Percentiles rank a stretch among this genome's conserved stretches.
Conservation (phyloP, 495 filamentous ascomycete genomes). For the Aspergillus ellipticus region DNA sequence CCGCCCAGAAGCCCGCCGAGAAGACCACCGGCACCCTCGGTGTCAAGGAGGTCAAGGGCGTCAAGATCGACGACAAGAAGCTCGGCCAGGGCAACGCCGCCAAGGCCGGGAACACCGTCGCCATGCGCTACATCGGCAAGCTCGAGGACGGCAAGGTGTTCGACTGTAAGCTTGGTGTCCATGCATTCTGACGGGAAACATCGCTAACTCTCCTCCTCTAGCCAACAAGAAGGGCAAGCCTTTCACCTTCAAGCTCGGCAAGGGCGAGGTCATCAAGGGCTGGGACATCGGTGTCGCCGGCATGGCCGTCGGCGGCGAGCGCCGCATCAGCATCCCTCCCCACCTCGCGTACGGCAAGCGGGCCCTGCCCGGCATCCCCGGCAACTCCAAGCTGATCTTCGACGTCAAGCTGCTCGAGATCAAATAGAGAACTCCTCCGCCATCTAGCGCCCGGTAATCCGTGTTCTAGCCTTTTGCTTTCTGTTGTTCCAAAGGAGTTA, state of each 20-base stretch:
- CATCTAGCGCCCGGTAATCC: too few relatives aligned
- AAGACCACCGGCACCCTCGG: constrained; percentile 55
- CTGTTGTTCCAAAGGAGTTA: constrained; percentile 30
- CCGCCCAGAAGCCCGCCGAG: constrained; percentile 40
- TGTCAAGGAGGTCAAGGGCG: constrained; percentile 75
- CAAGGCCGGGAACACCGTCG: constrained; percentile 81
- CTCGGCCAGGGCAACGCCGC: constrained; percentile 72
- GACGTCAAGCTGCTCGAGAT: constrained; percentile 84
- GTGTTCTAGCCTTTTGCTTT: constrained; percentile 19
- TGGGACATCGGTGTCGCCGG: constrained; percentile 94
- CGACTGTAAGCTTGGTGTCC: constrained; percentile 61
- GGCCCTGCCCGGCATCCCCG: constrained; percentile 72
- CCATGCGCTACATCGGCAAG: constrained; percentile 98
- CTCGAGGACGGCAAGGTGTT: constrained; percentile 88
- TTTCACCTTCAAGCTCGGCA: constrained; percentile 90
- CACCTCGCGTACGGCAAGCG: constrained; percentile 83
- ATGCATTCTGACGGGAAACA: background rate
- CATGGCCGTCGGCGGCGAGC: constrained; percentile 90
- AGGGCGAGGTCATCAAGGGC: constrained; percentile 95
- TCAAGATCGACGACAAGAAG: constrained; percentile 95
- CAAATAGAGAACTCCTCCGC: constrained; percentile 35
- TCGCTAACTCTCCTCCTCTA: constrained; percentile 27
- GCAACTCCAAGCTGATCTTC: constrained; percentile 86
- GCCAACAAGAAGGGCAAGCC: constrained; percentile 98
- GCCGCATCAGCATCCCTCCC: constrained; percentile 82